These are phyloP conservation scores for Typha latifolia DNA, from an alignment of 176 grass and related monocot genomes.

Conservation along the genomic window DNA sequence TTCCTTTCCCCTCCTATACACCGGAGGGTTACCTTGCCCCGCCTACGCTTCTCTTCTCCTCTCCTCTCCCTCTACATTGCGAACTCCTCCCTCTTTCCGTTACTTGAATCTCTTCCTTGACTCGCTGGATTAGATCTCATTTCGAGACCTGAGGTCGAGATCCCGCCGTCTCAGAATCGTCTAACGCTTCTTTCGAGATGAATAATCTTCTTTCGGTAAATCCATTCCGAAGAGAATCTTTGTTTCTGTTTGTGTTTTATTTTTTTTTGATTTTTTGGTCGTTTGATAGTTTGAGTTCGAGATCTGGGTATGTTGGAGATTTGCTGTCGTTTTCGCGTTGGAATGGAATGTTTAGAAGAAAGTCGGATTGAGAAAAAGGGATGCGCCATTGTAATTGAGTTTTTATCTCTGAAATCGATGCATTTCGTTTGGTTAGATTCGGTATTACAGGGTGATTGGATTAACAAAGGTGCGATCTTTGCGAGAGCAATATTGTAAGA, in stretches of 20 bases:
- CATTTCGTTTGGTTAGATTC: neutral
- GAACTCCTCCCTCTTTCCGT: neutral
- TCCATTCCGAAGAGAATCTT: neutral
- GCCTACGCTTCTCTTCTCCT: neutral
- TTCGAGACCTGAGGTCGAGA: neutral
- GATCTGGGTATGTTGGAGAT: neutral
- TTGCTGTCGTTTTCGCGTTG: neutral
- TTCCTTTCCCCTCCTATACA: neutral
- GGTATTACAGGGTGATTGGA: neutral
- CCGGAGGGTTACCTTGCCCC: neutral
- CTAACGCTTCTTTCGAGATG: neutral
- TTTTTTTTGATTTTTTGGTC: neutral
- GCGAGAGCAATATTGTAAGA: neutral
- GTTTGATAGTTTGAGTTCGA: neutral
- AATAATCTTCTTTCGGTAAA: conserved; percentile 2
- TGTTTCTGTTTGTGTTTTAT: neutral
- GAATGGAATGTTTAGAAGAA: neutral
- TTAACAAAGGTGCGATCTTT: neutral
- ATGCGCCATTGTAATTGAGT: neutral
- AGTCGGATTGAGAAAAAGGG: neutral
- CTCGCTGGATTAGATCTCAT: neutral
- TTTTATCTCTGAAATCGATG: neutral
- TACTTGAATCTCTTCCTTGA: neutral
- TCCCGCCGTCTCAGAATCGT: neutral
- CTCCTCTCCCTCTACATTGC: neutral